Conservation (phyloP, 768 basidiomycete genomes). For the Daedalea quercina region DNA sequence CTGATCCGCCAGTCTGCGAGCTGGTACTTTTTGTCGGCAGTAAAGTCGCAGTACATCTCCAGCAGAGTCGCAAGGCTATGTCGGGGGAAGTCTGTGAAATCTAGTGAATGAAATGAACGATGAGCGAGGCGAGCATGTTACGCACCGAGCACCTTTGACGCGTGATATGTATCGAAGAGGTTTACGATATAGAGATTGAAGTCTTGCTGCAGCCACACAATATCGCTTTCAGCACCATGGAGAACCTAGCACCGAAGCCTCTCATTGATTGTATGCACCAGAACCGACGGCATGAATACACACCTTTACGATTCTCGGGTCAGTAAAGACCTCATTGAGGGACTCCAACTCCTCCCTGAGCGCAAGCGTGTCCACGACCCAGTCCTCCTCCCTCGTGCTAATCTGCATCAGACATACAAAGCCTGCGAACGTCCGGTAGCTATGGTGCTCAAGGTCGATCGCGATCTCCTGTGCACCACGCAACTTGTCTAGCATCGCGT, state of each 20-base stretch:
- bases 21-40: constrained; percentile 93
- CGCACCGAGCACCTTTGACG: constrained; percentile 76
- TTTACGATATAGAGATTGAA: constrained; percentile 92
- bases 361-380: constrained; percentile 75
- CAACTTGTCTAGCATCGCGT: constrained; percentile 63
- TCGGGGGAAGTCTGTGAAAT: constrained; percentile 60
- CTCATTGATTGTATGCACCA: not conserved
- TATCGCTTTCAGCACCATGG: constrained; percentile 92
- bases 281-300: constrained; percentile 12
- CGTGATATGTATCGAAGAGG: constrained; percentile 96
- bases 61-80: constrained; percentile 83
- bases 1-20: constrained; percentile 92
- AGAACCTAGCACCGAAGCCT: constrained; percentile 54
- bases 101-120: not conserved
- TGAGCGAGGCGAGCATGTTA: not conserved
- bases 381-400: constrained; percentile 79
- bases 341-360: constrained; percentile 69
- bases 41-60: constrained; percentile 84
- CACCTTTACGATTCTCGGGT: constrained; percentile 83
- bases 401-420: constrained; percentile 94
- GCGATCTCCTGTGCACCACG: constrained; percentile 71
- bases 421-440: constrained; percentile 75
- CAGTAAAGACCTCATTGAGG: constrained; percentile 78
- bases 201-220: constrained; percentile 94
- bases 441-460: constrained; percentile 93